phyloP scores from a whole-genome alignment of 495 filamentous ascomycete genomes.

The Lophium mytilinum region DNA sequence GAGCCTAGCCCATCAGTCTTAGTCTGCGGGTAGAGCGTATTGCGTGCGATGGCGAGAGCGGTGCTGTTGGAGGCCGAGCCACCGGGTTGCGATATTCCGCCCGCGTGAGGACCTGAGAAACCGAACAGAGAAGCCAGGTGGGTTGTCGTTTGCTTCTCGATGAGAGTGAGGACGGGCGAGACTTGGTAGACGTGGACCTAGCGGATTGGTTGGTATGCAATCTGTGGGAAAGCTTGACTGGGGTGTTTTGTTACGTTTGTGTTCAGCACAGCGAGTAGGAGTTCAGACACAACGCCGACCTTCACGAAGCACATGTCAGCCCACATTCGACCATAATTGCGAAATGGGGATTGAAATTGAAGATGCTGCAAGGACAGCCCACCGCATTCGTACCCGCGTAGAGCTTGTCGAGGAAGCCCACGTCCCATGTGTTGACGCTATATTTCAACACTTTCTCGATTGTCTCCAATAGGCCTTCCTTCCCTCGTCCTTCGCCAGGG shows the following conservation, averaged over 20 bases:
- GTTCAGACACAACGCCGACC: conserved; percentile 72
- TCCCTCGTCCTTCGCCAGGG: conserved; percentile 56
- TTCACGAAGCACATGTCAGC: conserved; percentile 14
- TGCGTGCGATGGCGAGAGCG: conserved; percentile 82
- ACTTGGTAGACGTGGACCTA: conserved; percentile 74
- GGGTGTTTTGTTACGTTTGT: conserved; percentile 56
- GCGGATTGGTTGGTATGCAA: conserved; percentile 21
- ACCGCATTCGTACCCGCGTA: conserved; percentile 81
- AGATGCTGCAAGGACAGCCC: conserved; percentile 14
- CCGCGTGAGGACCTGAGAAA: conserved; percentile 61
- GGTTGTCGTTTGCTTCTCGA: conserved; percentile 70
- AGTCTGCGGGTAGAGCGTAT: conserved; percentile 67
- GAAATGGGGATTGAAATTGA: not conserved
- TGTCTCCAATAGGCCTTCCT: conserved; percentile 59
- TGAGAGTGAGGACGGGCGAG: conserved; percentile 75
- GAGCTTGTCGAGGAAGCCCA: conserved; percentile 88
- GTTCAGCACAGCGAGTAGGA: conserved; percentile 75
- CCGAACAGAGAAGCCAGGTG: conserved; percentile 69
- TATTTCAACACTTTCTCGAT: conserved; percentile 64
- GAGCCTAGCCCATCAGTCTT: conserved; percentile 61
- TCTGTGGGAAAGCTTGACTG: not conserved
- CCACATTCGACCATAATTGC: too few species aligned
- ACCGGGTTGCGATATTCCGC: conserved; percentile 81
- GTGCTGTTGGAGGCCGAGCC: conserved; percentile 80
- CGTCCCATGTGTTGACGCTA: conserved; percentile 94